Percentiles rank a stretch among this genome's conserved stretches.
Evolutionary conservation across 345 rosid genomes (phyloP).

Genomic region (Lepidium aucheri): DNA sequence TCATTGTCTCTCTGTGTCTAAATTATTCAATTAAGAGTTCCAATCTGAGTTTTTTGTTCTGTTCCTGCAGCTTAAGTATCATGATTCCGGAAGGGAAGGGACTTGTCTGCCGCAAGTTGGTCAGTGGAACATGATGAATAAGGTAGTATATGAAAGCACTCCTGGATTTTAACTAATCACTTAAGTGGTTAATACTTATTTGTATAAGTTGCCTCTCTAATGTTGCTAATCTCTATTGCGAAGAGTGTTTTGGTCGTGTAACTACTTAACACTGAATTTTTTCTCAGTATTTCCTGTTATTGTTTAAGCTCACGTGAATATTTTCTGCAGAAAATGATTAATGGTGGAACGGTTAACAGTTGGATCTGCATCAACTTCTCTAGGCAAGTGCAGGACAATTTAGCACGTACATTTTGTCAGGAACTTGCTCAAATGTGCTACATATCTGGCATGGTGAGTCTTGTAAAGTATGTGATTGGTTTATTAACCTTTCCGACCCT

Average conservation of each 20-base stretch:
- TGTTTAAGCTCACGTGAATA: neutral
- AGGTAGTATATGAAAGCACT: conserved; percentile 38
- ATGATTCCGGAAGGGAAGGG: conserved; percentile 83
- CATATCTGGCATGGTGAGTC: conserved; percentile 83
- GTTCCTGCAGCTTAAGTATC: conserved; percentile 76
- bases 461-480: neutral
- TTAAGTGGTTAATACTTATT: neutral
- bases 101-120: conserved; percentile 91
- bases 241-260: neutral
- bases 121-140: conserved; percentile 99
- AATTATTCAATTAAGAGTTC: neutral
- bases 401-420: conserved; percentile 68
- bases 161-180: neutral
- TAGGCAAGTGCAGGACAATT: conserved; percentile 61
- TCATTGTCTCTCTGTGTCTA: neutral
- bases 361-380: conserved; percentile 97
- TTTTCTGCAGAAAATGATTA: conserved; percentile 86
- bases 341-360: conserved; percentile 81
- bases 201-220: neutral
- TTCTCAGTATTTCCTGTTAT: neutral
- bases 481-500: neutral
- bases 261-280: neutral
- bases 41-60: neutral
- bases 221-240: neutral
- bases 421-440: conserved; percentile 96